Base-by-base conservation (phyloP, 495 filamentous ascomycete species). In the Xylaria curta region DNA sequence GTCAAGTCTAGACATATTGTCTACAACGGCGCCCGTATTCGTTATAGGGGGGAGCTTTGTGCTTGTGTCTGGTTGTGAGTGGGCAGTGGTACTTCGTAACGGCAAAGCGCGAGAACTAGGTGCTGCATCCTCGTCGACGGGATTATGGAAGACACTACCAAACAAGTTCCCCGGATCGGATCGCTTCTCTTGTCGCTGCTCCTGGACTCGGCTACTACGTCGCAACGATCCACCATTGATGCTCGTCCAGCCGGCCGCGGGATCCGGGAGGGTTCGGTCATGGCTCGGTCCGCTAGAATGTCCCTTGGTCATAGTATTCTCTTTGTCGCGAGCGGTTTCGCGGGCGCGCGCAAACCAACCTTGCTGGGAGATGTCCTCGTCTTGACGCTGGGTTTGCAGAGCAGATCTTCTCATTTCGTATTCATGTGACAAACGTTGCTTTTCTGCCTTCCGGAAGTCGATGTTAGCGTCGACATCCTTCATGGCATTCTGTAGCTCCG, bases 61-160 rank as follows among this genome's bases (percentile, higher is more conserved):
- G 49, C 49, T 8, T 31, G 56, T 47, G n/a, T 54, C 62, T 5
- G 75, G 67, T 17, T 76, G 73, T 28, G 49, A 21, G 42, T 76
- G 72, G 66, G 47, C 67, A n/a, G 46, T 40, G 33, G 65, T 58
- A 49, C 66, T 76, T 28, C 73, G 75, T 38, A 77, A 36, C 38
- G 75, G 71, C 74, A 75, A 73, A 19, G 69, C 64, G 21, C 72
- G 75, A 47, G 73, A 72, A 31, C 68, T 70, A 0, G 72, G 66
- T 13, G 60, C 63, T n/a, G 70, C 63, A 2, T 67, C 40, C 26
- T 78, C 77, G 13, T 78, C 77, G 8, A 79, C 69, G 19, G 77
- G 77, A 26, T 79, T 78, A 42, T 79, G 77, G 46, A 77, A 79
- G 49, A 79, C 75, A 44, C 74, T 79, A 24, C 77, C 76, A 31